These are phyloP conservation scores for Picea glauca DNA, from an alignment of 75 land plant genomes.

Conservation along the genomic window DNA sequence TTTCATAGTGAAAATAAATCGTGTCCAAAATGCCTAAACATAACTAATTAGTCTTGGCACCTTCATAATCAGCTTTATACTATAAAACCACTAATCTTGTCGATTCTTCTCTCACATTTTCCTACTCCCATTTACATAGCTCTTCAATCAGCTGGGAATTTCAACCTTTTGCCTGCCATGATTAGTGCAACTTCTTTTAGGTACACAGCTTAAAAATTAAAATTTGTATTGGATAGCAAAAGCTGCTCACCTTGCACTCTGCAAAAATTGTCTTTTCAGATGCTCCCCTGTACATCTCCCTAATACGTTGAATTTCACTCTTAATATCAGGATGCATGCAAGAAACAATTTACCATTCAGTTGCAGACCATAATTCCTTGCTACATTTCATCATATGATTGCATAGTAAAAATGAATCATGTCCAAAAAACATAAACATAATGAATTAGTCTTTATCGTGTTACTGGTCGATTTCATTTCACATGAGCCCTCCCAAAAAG, in stretches of 20 bases:
- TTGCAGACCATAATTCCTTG: neutral
- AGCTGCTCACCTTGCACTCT: neutral
- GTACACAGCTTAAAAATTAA: neutral
- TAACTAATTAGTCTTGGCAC: conserved; percentile 5
- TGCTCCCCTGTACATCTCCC: too few relatives aligned
- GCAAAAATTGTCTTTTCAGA: neutral
- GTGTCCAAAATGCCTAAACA: too few relatives aligned
- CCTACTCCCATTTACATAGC: conserved; percentile 21
- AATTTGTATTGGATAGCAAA: neutral
- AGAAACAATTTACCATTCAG: too few relatives aligned
- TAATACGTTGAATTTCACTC: too few relatives aligned
- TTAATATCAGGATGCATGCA: too few relatives aligned
- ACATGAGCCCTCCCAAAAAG: neutral
- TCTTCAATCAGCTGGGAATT: neutral
- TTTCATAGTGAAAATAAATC: too few relatives aligned
- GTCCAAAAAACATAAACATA: neutral
- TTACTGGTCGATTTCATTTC: too few relatives aligned
- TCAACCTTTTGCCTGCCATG: neutral
- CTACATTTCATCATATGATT: neutral
- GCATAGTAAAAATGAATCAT: neutral
- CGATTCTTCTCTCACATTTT: conserved; percentile 21
- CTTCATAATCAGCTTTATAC: conserved; percentile 25
- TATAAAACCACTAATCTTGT: conserved; percentile 16
- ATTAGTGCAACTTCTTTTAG: too few relatives aligned
- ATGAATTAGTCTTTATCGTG: too few relatives aligned